Evolutionary conservation across 1,284 basidiomycete genomes (phyloP), one percentile per base, ranked within the genome.

Genomic region (Heterobasidion occidentale): DNA sequence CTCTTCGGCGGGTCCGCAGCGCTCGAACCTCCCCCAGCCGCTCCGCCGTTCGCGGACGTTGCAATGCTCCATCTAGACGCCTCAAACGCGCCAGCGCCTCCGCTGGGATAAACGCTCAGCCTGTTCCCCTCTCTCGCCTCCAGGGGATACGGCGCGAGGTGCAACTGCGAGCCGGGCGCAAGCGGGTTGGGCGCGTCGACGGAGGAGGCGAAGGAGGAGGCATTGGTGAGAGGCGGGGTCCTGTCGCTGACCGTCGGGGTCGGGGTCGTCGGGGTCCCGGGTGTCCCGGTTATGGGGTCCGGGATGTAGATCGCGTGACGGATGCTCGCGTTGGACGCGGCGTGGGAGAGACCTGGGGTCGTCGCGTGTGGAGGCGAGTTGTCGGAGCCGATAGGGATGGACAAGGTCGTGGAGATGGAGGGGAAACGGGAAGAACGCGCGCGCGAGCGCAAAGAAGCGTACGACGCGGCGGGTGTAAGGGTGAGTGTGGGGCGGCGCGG

Each of bases 381-480:
- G 27, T 27, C 27, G 6, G 27, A 27, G 27, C 27, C 27, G 27
- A 27, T 27, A 15, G 58, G 35, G 7, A 54, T 53, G 42, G 59
- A 61, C 2, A 61, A 60, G 8, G 60, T 61, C 14, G 61, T 61
- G 7, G 61, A 59, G 15, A 61, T 56, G 12, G 61, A 61, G 36
- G 61, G 61, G 51, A 56, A 57, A 11, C 57, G 58, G 33, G 45
- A 36, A 9, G 46, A 36, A 35, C 46, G 52, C 7, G 51, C 54
- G 34, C 60, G 60, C 46, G 53, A 53, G 35, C 60, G 60, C n/a
- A 61, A 20, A n/a, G 60, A 61, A 33, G 60, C 60, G 14, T 61
- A 61, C 8, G 60, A 61, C 19, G 60, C 60, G 36, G 60, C 61
- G 12, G 60, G 49, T 14, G 54, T 56, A 36, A 61, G 60, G 6